These are phyloP conservation scores for Suillus americanus DNA, from an alignment of 768 basidiomycete genomes.

Conservation along the genomic window DNA sequence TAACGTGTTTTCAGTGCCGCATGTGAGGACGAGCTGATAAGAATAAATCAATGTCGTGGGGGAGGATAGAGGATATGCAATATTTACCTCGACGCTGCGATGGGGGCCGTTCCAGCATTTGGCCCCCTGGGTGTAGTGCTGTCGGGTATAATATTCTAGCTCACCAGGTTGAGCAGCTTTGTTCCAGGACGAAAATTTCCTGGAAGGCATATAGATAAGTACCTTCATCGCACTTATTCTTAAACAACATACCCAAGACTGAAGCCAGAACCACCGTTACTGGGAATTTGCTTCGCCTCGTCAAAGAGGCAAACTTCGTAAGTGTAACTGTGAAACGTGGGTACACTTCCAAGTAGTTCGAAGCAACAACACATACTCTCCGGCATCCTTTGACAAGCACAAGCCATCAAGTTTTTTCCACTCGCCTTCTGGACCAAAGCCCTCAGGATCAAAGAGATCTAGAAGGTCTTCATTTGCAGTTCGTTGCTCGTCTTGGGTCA, in stretches of 20 bases:
- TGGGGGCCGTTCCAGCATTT: constrained; percentile 98
- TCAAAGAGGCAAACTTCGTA: constrained; percentile 94
- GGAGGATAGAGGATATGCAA: background rate
- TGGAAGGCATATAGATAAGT: constrained; percentile 28
- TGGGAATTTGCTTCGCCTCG: constrained; percentile 85
- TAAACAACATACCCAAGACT: constrained; percentile 73
- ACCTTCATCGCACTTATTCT: background rate
- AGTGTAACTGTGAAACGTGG: constrained; percentile 61
- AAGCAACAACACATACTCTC: constrained; percentile 70
- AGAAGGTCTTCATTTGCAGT: constrained; percentile 56
- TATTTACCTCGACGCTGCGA: constrained; percentile 72
- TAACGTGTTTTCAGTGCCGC: constrained; percentile 83
- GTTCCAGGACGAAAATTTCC: constrained; percentile 84
- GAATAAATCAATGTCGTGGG: constrained; percentile 4
- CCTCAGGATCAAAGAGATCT: constrained; percentile 63
- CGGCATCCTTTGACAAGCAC: constrained; percentile 79
- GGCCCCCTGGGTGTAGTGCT: constrained; percentile 80
- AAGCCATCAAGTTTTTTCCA: constrained; percentile 92
- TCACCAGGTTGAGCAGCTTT: constrained; percentile 53
- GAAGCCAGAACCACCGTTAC: constrained; percentile 69
- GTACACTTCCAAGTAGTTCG: background rate
- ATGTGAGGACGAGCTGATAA: constrained; percentile 71
- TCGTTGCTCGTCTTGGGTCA: constrained; percentile 51
- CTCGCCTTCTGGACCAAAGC: constrained; percentile 81
- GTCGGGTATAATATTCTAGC: constrained; percentile 76